Conservation (phyloP, 495 filamentous ascomycete genomes). For the Achaetomiella virescens region DNA sequence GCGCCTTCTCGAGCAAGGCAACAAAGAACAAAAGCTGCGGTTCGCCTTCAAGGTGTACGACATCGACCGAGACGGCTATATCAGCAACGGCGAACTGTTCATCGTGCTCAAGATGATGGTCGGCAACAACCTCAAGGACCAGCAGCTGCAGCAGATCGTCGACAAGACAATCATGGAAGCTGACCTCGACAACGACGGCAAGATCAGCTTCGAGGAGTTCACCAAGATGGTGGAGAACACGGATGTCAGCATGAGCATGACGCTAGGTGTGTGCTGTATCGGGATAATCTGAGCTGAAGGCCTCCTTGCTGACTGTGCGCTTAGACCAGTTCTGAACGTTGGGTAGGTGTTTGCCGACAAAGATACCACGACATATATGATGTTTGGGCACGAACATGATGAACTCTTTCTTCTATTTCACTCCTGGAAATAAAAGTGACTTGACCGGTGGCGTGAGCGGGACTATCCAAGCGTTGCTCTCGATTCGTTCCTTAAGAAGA, state of each 20-base stretch:
- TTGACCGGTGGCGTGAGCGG: too few species aligned
- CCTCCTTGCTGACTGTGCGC: not conserved
- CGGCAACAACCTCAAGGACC: slow-evolving; percentile 97
- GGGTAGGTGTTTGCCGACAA: not conserved
- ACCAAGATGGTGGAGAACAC: slow-evolving; percentile 98
- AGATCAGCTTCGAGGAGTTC: slow-evolving; percentile 99
- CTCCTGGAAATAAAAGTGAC: too few species aligned
- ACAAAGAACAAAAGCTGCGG: slow-evolving; percentile 96
- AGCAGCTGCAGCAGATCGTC: slow-evolving; percentile 95
- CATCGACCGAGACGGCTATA: slow-evolving; percentile 97
- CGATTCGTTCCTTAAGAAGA: too few species aligned
- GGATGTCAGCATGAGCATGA: slow-evolving; percentile 97
- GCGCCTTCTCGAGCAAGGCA: slow-evolving; percentile 93
- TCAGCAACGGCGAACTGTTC: slow-evolving; percentile 97
- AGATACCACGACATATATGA: too few species aligned
- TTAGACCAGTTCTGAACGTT: not conserved
- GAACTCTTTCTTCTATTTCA: too few species aligned
- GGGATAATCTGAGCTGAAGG: not conserved
- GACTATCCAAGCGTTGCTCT: too few species aligned
- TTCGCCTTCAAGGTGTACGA: slow-evolving; percentile 99
- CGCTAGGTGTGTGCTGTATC: slow-evolving; percentile 61
- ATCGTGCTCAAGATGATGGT: slow-evolving; percentile 99
- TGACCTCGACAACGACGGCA: slow-evolving; percentile 89
- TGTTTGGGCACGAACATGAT: too few species aligned
- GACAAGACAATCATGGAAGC: slow-evolving; percentile 99